Evolutionary conservation across 129 eudicot genomes (phyloP), one percentile per base, ranked within the genome.

Genomic region (Centella asiatica): DNA sequence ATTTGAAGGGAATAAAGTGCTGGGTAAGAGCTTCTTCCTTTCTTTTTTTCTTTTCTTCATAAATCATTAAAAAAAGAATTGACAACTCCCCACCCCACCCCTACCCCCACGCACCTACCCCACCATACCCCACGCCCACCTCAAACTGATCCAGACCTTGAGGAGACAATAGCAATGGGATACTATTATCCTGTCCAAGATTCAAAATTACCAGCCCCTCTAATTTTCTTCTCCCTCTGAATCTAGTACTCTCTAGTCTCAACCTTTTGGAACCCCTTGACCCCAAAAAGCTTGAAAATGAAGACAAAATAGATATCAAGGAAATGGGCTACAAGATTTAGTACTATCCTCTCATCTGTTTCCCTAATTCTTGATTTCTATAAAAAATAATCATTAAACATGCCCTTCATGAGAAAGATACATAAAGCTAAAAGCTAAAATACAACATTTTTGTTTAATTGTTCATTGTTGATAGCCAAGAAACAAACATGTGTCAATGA

Each of bases 1-100:
- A 65, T 66, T 74, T 77, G 64, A 64, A 77, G 70, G 44, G 85
- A 81, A 77, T 77, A 77, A 81, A 81, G 82, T 69, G 82, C 62
- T 56, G 53, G 52, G n/a, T 19, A 47, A 29, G 23, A 39, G 42
- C 26, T 39, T 29, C 37, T 22, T 37, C 48, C 56, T 49, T 36
- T 53, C 40, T 46, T 42, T 49, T 31, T n/a, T 34, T 46, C 70
- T 53, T 53, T 34, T 34, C 36, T 34, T 53, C 58, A n/a, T 47
- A 47, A 47, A 47, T 47, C 19, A 47, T 1, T 47, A 47, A 47
- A 47, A 18, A 19, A 47, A 47, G 26, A 19, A n/a, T n/a, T n/a
- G n/a, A n/a, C n/a, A n/a, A n/a, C n/a, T n/a, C n/a, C n/a, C n/a
- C n/a, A n/a, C n/a, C n/a, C n/a, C n/a, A n/a, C n/a, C n/a, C n/a